A percentile compares a stretch with the other conserved stretches of the same genome.
Conservation (phyloP, 306 rosid genomes). For the Inga laurina region DNA sequence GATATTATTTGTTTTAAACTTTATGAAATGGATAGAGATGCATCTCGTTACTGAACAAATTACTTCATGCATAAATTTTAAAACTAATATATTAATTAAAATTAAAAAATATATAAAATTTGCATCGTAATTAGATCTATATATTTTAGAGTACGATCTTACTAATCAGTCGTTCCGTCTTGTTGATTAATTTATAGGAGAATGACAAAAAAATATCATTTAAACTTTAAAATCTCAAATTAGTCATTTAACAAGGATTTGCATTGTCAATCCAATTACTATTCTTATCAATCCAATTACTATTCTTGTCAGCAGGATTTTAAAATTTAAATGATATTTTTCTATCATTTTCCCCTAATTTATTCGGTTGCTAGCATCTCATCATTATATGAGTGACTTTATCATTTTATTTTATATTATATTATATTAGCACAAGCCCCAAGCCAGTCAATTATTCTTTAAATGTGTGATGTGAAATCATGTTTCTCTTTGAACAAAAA, state of each 20-base stretch:
- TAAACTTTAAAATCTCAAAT: too few relatives aligned
- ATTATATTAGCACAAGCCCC: neutral
- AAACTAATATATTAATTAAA: neutral
- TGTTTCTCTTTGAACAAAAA: neutral
- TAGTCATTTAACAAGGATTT: too few relatives aligned
- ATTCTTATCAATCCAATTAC: too few relatives aligned
- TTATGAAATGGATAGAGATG: neutral
- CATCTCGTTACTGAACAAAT: neutral
- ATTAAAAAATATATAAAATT: neutral
- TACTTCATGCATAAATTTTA: neutral
- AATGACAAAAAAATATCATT: too few relatives aligned
- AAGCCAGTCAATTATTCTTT: neutral
- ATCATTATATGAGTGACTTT: neutral
- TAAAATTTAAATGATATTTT: too few relatives aligned
- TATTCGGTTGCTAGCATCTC: neutral
- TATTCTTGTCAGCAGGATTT: too few relatives aligned
- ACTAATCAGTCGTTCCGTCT: neutral
- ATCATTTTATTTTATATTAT: neutral
- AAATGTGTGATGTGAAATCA: neutral
- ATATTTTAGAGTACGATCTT: neutral
- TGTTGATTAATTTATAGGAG: neutral
- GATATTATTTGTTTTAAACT: neutral
- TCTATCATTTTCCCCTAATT: neutral
- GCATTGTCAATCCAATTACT: too few relatives aligned
- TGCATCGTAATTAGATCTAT: neutral